Percentiles rank a stretch among this genome's conserved stretches.
These are phyloP conservation scores for Asterophora parasitica DNA, from an alignment of 768 basidiomycete genomes.

Conservation along the genomic window DNA sequence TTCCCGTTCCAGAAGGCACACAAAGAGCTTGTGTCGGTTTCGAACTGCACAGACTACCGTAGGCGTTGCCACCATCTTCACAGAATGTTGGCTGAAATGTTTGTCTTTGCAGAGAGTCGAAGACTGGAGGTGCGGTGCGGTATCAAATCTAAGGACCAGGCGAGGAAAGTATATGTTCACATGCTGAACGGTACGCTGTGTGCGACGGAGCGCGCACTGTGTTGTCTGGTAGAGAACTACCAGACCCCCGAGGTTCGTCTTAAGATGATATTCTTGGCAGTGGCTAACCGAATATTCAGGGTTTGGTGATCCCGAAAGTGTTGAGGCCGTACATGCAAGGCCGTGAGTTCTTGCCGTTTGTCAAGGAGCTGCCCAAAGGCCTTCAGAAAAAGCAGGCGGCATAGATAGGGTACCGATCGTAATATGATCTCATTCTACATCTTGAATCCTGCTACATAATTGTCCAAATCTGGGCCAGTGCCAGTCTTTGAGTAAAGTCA, in stretches of 20 bases:
- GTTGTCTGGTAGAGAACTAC: constrained; percentile 98
- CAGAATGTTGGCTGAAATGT: constrained; percentile 2
- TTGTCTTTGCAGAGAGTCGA: constrained; percentile 65
- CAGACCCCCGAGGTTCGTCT: constrained; percentile 85
- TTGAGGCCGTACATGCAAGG: constrained; percentile 96
- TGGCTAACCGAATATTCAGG: constrained; percentile 44
- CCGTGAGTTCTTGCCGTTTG: constrained; percentile 81
- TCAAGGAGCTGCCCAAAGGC: constrained; percentile 75
- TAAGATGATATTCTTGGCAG: not conserved
- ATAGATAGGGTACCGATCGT: constrained; percentile 13
- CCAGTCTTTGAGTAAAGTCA: too few species aligned
- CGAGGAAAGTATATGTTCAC: constrained; percentile 92
- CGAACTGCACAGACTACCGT: constrained; percentile 99
- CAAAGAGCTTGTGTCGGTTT: constrained; percentile 97
- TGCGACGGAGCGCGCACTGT: constrained; percentile 93
- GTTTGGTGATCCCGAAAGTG: constrained; percentile 83
- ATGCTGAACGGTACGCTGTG: constrained; percentile 99
- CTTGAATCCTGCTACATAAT: too few species aligned
- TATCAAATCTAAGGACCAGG: constrained; percentile 84
- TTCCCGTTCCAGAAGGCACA: constrained; percentile 96
- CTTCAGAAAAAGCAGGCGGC: constrained; percentile 65
- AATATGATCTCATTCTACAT: not conserved
- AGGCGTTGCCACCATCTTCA: constrained; percentile 28
- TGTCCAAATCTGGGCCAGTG: too few species aligned
- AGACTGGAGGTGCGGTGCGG: constrained; percentile 92